These are phyloP conservation scores for Cyclanthera cordifolia DNA, from an alignment of 306 rosid genomes.

Conservation along the genomic window DNA sequence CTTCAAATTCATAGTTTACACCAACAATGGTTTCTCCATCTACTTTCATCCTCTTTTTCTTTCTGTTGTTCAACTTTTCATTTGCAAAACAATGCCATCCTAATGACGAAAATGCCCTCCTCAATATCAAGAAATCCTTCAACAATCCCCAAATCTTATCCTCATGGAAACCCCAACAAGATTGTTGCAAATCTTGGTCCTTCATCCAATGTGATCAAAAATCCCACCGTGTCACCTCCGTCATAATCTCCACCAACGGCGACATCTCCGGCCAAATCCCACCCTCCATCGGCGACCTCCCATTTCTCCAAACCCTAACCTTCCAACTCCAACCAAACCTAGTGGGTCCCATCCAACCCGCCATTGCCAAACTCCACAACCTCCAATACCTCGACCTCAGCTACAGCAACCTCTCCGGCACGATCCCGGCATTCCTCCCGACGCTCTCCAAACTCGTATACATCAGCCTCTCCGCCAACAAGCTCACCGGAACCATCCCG, in stretches of 20 bases:
- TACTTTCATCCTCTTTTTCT: too few relatives aligned
- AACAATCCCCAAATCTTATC: too few relatives aligned
- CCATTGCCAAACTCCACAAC: constrained; percentile 38
- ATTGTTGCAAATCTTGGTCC: constrained; percentile 66
- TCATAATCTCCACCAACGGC: constrained; percentile 23
- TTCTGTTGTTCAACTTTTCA: too few relatives aligned
- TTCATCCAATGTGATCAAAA: constrained; percentile 34
- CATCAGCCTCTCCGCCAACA: constrained; percentile 34
- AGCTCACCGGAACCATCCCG: constrained; percentile 44
- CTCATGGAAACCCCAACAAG: constrained; percentile 20
- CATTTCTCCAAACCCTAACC: constrained; percentile 32
- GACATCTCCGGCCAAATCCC: constrained; percentile 47
- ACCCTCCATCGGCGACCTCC: constrained; percentile 48
- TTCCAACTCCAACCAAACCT: constrained; percentile 46
- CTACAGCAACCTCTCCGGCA: constrained; percentile 46
- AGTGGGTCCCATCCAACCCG: constrained; percentile 49
- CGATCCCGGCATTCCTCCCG: constrained; percentile 47
- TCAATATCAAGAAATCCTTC: too few relatives aligned
- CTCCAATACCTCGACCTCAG: constrained; percentile 31
- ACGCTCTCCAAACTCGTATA: constrained; percentile 30
- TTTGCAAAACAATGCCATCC: too few relatives aligned
- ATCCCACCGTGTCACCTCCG: constrained; percentile 50
- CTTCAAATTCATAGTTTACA: too few relatives aligned
- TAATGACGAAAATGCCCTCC: too few relatives aligned
- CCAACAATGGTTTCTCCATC: too few relatives aligned